Base-by-base conservation (phyloP, 345 rosid species). In the Conringia planisiliqua region DNA sequence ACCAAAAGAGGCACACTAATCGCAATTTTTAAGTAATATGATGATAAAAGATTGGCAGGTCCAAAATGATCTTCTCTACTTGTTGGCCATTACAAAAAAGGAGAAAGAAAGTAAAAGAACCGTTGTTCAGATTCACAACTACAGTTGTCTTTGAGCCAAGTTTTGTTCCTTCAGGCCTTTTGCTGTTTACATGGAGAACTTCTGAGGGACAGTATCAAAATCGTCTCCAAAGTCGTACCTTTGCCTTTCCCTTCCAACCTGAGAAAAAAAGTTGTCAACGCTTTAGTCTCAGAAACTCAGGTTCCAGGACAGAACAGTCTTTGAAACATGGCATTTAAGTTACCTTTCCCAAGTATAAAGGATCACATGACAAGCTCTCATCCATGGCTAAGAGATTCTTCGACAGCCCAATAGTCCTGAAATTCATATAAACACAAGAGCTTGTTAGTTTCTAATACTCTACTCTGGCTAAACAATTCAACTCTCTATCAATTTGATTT, bases 191-290 rank as follows among this genome's bases (percentile, higher is more conserved):
- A 87, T 82, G 60, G 87, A 82, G 78, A 96, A 96, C 82, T 84
- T 96, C 83, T 89, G 93, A 62, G 99, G 98, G 68, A 87, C 96
- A 13, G 84, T 16, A 73, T 96, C 99, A 24, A 88, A 87, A 79
- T 92, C 99, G 44, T 80, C 82, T 66, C 91, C 98, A n/a, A 86
- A 92, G 83, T 96, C 98, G 10, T 83, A 89, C 82, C 94, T 88
- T 71, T 89, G 99, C 48, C 98, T 82, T 73, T 92, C 97, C 80
- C 84, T 86, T 64, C 97, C 98, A 52, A 78, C 96, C 99, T 96
- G 79, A 69, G 48, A 52, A 6, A 32, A 60, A 3, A 54, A 32
- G 33, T 67, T 56, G 46, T 35, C 58, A 68, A 63, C 29, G n/a
- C 30, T 6, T 47, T 57, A 70, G 67, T 63, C 52, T 64, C 20